Evolutionary conservation across 2,329 filamentous ascomycete species (phyloP), one percentile per base, ranked within the genome.

Genomic region (Chalara sp.): DNA sequence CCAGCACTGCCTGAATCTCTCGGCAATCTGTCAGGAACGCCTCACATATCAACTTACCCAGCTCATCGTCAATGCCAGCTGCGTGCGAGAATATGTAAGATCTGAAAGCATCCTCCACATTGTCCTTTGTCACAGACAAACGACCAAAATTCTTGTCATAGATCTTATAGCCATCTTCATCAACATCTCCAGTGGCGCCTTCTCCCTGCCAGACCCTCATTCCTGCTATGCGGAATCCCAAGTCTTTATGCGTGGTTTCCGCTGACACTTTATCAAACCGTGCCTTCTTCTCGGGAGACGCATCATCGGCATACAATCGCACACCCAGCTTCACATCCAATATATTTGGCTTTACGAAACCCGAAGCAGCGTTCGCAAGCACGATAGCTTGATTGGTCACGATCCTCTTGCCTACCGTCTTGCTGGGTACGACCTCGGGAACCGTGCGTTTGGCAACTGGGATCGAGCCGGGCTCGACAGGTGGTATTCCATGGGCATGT

Each of bases 301-400:
- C 81, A 55, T 83, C 75, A 53, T 95, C 88, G 11, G 88, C 92
- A 86, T 90, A 97, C 5, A 99, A 72, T 32, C 88, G 80, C 46
- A 83, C 78, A 42, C 93, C 93, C 21, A 99, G 80, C 72, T 99
- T 99, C 57, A 95, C 80, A 65, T 99, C 93, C 52, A 99, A 74
- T 6, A 99, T 89, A 61, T 96, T 97, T 6, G 93, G 89, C 52
- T 81, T 79, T 61, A 79, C 80, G 73, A 91, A 97, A 1, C 89
- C 89, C 57, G 80, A 78, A 0, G 89, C 84, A 6, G 88, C 80
- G 65, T 96, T 96, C 64, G 91, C 86, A 31, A 97, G 74, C 10
- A 95, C 90, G 13, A 96, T 84, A 2, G 88, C 87, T 49, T 82
- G 76, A 50, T 90, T 83, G 0, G 90, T 96, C 29, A 81, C 76